Evolutionary conservation across 2,329 filamentous ascomycete genomes (phyloP).

Genomic region (Fusarium illudens): DNA sequence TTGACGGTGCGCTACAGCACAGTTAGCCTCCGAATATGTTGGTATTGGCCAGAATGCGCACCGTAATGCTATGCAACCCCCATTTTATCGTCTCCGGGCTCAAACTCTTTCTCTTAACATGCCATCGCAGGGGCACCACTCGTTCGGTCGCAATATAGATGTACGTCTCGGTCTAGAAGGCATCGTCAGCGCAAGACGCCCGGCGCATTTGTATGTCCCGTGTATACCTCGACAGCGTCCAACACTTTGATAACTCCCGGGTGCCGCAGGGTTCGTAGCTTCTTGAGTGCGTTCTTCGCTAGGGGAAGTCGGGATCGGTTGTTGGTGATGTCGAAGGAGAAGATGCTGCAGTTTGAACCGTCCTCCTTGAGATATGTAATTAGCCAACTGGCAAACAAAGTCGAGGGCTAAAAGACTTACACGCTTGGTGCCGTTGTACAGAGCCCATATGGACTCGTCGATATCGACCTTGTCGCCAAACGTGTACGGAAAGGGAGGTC

Average conservation of each 20-base stretch:
- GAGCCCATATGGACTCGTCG: conserved; percentile 94
- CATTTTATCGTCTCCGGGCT: conserved; percentile 95
- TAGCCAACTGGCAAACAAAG: neutral
- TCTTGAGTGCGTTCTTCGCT: conserved; percentile 92
- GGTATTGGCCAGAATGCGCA: conserved; percentile 50
- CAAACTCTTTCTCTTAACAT: conserved; percentile 86
- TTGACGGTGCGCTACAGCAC: conserved; percentile 80
- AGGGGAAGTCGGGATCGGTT: conserved; percentile 85
- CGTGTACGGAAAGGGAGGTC: conserved; percentile 89
- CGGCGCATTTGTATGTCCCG: neutral
- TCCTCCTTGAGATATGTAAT: conserved; percentile 72
- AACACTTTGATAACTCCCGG: conserved; percentile 94
- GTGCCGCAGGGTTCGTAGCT: conserved; percentile 90
- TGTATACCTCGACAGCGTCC: conserved; percentile 87
- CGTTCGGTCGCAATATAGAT: conserved; percentile 97
- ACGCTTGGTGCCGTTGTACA: conserved; percentile 92
- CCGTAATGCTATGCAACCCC: conserved; percentile 87
- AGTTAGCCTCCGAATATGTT: conserved; percentile 29
- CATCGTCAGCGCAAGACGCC: conserved; percentile 35
- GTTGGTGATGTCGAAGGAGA: conserved; percentile 88
- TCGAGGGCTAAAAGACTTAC: conserved; percentile 57
- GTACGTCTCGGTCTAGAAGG: conserved; percentile 80
- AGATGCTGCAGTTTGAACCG: conserved; percentile 92
- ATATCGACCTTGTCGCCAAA: conserved; percentile 94
- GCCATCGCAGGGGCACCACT: conserved; percentile 86